Evolutionary conservation across 768 basidiomycete genomes (phyloP), one percentile per base, ranked within the genome.

Genomic region (Cytidiella melzeri): DNA sequence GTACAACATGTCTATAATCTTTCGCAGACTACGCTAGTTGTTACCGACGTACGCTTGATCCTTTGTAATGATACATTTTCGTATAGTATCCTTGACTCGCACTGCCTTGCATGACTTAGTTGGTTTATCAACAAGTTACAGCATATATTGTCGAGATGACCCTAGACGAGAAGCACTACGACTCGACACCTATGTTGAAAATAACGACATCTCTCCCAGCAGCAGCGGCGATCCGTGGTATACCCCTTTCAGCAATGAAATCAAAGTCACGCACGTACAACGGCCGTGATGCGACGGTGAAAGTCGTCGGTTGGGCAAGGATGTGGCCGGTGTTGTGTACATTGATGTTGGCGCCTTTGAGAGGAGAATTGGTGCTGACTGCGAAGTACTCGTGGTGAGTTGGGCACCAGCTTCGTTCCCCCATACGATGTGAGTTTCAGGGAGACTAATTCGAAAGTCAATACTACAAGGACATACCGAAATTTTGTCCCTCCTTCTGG

Each of bases 361-460:
- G 63, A 9, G 80, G 71, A 3, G 76, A 76, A 57, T 75, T 73
- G 5, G 81, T 74, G 6, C 86, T 82, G 47, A 90, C 80, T 34
- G 84, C 89, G 66, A 92, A 92, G 57, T 83, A 83, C 47, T 86
- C 81, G 9, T 86, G 75, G 62, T 78, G 79, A 13, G 85, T 84
- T 20, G 75, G 80, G 56, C 83, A 89, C 89, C 89, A 91, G 43
- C 87, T 90, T 50, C 12, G 30, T 7, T 34, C 15, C 9, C 30
- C 36, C n/a, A n/a, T n/a, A n/a, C n/a, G n/a, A n/a, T n/a, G n/a
- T n/a, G n/a, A n/a, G n/a, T n/a, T n/a, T n/a, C n/a, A n/a, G n/a
- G n/a, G n/a, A n/a, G n/a, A n/a, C n/a, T n/a, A n/a, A 37, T 18
- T 18, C 48, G 41, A 37, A 41, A 55, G 39, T 46, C 41, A n/a